Conservation (phyloP, 768 basidiomycete genomes). For the Amanita pallidorosea region DNA sequence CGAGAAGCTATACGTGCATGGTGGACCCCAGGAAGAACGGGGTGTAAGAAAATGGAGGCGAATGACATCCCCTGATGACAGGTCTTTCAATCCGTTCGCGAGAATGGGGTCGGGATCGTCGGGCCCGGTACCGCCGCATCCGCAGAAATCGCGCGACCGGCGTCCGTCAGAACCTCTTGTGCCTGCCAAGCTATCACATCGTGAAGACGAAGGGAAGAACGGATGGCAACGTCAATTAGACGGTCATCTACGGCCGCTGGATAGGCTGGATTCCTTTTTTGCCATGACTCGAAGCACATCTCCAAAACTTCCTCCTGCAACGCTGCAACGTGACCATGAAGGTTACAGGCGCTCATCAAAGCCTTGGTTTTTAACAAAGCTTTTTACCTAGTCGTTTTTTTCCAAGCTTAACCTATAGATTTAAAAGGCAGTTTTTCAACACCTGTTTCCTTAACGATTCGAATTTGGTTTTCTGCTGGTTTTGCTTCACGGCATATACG, state of each 20-base stretch:
- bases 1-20: not conserved
- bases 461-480: not conserved
- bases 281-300: not conserved
- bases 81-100: slow-evolving; percentile 1
- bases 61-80: not conserved
- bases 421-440: not conserved
- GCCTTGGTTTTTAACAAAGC: not conserved
- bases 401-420: not conserved
- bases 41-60: not conserved
- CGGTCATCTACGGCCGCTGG: not conserved
- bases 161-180: not conserved
- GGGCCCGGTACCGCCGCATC: not conserved
- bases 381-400: not conserved
- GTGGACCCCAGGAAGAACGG: not conserved
- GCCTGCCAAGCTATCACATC: not conserved
- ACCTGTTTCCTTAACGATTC: not conserved
- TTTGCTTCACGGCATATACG: not conserved
- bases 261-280: not conserved
- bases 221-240: not conserved
- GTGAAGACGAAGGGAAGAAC: not conserved
- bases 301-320: not conserved
- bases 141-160: not conserved
- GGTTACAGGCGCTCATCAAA: not conserved
- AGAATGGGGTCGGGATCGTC: not conserved
- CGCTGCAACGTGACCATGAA: not conserved